Base-by-base conservation (phyloP, 805 yeast species). In the Candida nitratophila region DNA sequence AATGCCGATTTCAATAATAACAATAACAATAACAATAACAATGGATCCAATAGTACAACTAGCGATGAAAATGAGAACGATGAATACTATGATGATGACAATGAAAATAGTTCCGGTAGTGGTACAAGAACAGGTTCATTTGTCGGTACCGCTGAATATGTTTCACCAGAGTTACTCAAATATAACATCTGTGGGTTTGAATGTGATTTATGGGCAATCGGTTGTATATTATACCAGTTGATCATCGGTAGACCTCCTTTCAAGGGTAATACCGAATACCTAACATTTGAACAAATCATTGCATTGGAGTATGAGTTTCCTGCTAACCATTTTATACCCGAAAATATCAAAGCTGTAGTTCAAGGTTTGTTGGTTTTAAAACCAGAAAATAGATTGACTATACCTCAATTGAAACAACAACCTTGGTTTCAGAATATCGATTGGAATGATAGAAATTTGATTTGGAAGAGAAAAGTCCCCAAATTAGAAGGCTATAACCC, bases 61-160 rank as follows among this genome's bases (percentile, higher is more conserved):
- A n/a, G n/a, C n/a, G n/a, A 11, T 12, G 16, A 33, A 5, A 12
- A 11, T 16, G 7, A 33, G n/a, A 17, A n/a, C 10, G 52, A 47
- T 34, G 44, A 45, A 22, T 46, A 47, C 14, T 34, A 32, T 17
- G 50, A 49, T 6, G 53, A 42, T 17, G 20, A 20, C 16, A 27
- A 26, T 34, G 62, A 44, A 20, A 41, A 40, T 32, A 34, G 41
- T 39, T 47, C 54, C 20, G 47, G 59, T 61, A 27, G 74, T 63
- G 27, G 74, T 34, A 54, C 60, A 22, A 46, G 60, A 21, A 66
- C 79, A 21, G 85, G 86, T 6, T 89, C 97, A 0, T 93, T 91
- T 68, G 98, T 91, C 3, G 99, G 99, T 0, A 91, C 99, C 1
- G 98, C 98, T 0, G 97, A 90, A 59, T 90, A 90, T 57, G 96